Evolutionary conservation across 2,329 filamentous ascomycete species (phyloP), one percentile per base, ranked within the genome.

Genomic region (Paraphoma sp.): DNA sequence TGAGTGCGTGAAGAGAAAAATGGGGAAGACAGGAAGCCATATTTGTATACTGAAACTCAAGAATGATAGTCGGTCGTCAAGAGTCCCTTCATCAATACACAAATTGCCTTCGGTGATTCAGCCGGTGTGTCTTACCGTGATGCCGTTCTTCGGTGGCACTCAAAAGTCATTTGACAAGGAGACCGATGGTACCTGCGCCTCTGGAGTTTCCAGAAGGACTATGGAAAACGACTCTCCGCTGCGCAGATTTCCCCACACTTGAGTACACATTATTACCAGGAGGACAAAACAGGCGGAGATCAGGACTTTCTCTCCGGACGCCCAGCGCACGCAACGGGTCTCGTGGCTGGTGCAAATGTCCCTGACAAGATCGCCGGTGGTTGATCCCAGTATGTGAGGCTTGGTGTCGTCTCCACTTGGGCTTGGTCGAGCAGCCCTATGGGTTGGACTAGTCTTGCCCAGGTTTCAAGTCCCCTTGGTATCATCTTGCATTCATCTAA

Each of bases 1-100:
- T n/a, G n/a, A 42, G 40, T 23, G 53, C 31, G 53, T 55, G 47
- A 23, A 12, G 47, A 51, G 23, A 47, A 14, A 17, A 50, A 1
- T 33, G 18, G 0, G 43, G 33, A 7, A 45, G 48, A 43, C 8
- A 18, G 9, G 41, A 51, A 51, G 48, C 11, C 55, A 51, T 63
- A 65, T 65, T 63, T 65, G 58, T 63, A 65, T 48, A 31, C 38
- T 47, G 16, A 16, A 43, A 30, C 31, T 49, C 17, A n/a, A 56
- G 56, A 45, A 29, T 30, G 40, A 51, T 31, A 29, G 40, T 51
- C 51, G 23, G 30, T 41, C 45, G 47, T 46, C 56, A 48, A 53
- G 52, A 50, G 23, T 23, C 51, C 33, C 44, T 63, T 64, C 60
- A 63, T 60, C 60, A 63, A 63, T 60, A 42, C 53, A 29, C 46